Evolutionary conservation across 2,329 filamentous ascomycete species (phyloP).

Genomic region (Lecanoromycetidae sp.): DNA sequence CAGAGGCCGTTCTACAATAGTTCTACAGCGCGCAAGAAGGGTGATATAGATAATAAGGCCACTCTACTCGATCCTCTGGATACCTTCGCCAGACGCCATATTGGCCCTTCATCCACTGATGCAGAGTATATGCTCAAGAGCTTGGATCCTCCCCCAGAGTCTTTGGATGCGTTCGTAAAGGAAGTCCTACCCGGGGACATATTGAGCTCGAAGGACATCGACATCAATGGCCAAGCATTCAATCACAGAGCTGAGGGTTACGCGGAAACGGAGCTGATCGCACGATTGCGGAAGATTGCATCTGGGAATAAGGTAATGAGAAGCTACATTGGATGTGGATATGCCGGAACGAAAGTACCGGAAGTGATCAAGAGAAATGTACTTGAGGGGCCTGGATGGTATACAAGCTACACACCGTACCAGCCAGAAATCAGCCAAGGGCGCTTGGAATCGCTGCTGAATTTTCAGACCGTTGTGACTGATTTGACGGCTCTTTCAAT

Average conservation of each 20-base stretch:
- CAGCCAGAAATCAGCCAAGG: slow-evolving; percentile 97
- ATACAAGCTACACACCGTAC: slow-evolving; percentile 95
- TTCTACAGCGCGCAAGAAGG: slow-evolving; percentile 22
- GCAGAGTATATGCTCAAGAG: slow-evolving; percentile 66
- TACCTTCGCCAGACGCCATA: slow-evolving; percentile 69
- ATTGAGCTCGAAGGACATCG: slow-evolving; percentile 52
- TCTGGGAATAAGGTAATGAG: slow-evolving; percentile 45
- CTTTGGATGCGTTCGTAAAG: slow-evolving; percentile 69
- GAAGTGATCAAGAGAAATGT: slow-evolving; percentile 88
- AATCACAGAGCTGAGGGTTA: slow-evolving; percentile 35
- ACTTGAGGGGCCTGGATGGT: slow-evolving; percentile 88
- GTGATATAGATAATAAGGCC: slow-evolving; percentile 5
- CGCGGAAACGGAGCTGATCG: slow-evolving; percentile 49
- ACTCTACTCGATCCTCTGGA: slow-evolving; percentile 34
- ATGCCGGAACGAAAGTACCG: slow-evolving; percentile 75
- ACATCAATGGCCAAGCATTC: slow-evolving; percentile 40
- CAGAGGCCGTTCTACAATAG: slow-evolving; percentile 25
- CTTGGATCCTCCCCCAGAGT: slow-evolving; percentile 60
- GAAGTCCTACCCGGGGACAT: slow-evolving; percentile 76
- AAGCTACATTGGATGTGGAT: slow-evolving; percentile 74
- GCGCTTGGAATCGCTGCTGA: slow-evolving; percentile 77
- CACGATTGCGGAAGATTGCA: slow-evolving; percentile 42
- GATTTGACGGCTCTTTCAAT: slow-evolving; percentile 80
- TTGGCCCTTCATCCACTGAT: slow-evolving; percentile 63
- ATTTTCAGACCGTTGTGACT: slow-evolving; percentile 87